Evolutionary conservation across 2,329 filamentous ascomycete genomes (phyloP), one percentile per base, ranked within the genome.

Genomic region (Colletotrichum eremochloae): DNA sequence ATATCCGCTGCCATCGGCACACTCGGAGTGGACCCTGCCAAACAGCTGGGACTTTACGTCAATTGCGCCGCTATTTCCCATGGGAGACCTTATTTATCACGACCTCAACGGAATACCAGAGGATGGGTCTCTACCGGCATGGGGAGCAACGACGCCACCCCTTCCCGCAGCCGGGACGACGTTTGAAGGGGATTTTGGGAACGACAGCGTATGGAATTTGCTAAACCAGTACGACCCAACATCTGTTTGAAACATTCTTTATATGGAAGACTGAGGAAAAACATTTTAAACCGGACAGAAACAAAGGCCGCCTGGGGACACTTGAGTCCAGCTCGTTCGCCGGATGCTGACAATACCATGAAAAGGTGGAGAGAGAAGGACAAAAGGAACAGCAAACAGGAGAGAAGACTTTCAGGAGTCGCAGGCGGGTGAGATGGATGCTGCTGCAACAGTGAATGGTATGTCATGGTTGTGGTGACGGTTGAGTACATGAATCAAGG

Each of bases 1-100:
- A n/a, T 73, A 73, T 29, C 71, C 71, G 14, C 5, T 71, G 33
- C 71, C 71, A 9, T 71, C 71, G 18, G 50, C 71, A 38, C 56
- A 65, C 46, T 73, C 71, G 29, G 71, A 73, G 29, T 86, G 84
- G 83, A 78, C 79, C 20, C 75, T 85, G 53, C 85, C 86, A 2
- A 80, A 81, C 8, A 79, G 82, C 67, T 86, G 88, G 71, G 84
- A 87, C 75, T 85, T 89, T 75, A 80, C 84, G 31, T 80, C 81
- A 14, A 83, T 91, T 70, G 84, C 86, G 74, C 87, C 88, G 20
- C 84, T 90, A 71, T 89, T 88, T 67, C 86, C 89, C 0, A 88
- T 87, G 70, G 85, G 86, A 29, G 89, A 91, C 74, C 80, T 91
- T 6, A 80, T 89, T 0, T 90, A 87, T 76, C 88, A 90, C 74